A percentile compares a stretch with the other conserved stretches of the same genome.
phyloP scores from a whole-genome alignment of 176 grass and related monocot genomes.

The Tuctoria greenei region DNA sequence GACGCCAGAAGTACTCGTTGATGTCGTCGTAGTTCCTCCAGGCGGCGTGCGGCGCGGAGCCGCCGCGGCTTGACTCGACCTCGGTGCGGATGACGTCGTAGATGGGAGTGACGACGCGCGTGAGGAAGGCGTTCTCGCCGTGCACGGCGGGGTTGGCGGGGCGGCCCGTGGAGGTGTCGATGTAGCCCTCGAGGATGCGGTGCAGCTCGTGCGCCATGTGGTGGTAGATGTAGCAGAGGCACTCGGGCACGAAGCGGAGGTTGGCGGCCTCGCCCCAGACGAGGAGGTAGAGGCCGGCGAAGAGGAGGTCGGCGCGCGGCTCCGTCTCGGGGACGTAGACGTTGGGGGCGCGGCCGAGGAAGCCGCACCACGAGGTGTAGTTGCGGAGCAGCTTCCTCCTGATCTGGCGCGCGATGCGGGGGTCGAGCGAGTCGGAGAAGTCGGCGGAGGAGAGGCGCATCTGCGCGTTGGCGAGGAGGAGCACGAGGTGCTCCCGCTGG shows the following conservation, averaged over 20 bases:
- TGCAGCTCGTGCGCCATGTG: constrained; percentile 85
- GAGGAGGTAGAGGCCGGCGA: constrained; percentile 67
- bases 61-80: constrained; percentile 57
- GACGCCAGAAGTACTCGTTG: constrained; percentile 95
- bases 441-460: constrained; percentile 79
- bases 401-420: constrained; percentile 49
- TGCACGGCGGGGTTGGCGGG: constrained; percentile 61
- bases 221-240: constrained; percentile 93
- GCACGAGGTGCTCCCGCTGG: constrained; percentile 94
- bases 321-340: constrained; percentile 46
- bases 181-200: constrained; percentile 65
- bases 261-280: constrained; percentile 97
- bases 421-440: constrained; percentile 61
- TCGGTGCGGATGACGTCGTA: constrained; percentile 58
- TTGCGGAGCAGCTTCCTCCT: constrained; percentile 86
- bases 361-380: constrained; percentile 85
- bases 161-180: constrained; percentile 54
- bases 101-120: constrained; percentile 61
- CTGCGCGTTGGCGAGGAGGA: constrained; percentile 92
- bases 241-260: constrained; percentile 84
- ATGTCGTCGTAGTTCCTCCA: constrained; percentile 97
- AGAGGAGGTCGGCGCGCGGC: constrained; percentile 76
- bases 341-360: constrained; percentile 59
- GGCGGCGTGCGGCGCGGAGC: constrained; percentile 67
- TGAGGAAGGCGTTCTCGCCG: constrained; percentile 76